These are phyloP conservation scores for Hanseniaspora thailandica DNA, from an alignment of 805 yeast genomes.

Conservation along the genomic window DNA sequence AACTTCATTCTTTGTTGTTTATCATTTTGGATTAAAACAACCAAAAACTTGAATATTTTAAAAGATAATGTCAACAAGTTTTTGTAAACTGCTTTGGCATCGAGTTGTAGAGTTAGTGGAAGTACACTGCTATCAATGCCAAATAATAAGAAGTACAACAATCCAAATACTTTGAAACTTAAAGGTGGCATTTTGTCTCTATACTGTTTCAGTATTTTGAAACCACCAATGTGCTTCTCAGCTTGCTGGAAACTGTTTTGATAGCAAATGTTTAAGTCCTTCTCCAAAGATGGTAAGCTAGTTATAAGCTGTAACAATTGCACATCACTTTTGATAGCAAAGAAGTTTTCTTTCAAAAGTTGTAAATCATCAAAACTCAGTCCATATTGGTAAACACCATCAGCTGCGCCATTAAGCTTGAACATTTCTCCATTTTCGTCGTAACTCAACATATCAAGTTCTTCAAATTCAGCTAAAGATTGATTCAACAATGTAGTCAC, in stretches of 20 bases:
- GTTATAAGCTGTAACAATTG: conserved; percentile 4
- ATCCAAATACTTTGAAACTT: conserved; percentile 5
- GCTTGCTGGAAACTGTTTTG: neutral
- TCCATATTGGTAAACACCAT: conserved; percentile 4
- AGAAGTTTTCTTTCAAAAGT: neutral
- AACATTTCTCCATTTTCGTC: conserved; percentile 25
- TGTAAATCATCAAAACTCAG: neutral
- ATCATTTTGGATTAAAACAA: neutral
- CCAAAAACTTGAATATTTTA: neutral
- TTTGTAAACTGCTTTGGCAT: neutral
- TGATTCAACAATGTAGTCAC: conserved; percentile 74
- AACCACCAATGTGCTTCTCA: neutral
- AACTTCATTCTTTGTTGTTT: neutral
- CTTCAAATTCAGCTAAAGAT: conserved; percentile 49
- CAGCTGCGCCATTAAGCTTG: neutral
- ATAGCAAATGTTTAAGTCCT: neutral
- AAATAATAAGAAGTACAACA: neutral
- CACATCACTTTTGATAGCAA: neutral
- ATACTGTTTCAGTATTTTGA: neutral
- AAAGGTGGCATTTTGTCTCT: conserved; percentile 7
- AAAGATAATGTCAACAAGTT: neutral
- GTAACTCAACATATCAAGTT: conserved; percentile 51
- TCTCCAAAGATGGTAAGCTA: conserved; percentile 1
- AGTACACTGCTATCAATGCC: neutral
- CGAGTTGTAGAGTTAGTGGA: conserved; percentile 6